Evolutionary conservation across 768 basidiomycete species (phyloP).

Genomic region (Phylloporus scabripes): DNA sequence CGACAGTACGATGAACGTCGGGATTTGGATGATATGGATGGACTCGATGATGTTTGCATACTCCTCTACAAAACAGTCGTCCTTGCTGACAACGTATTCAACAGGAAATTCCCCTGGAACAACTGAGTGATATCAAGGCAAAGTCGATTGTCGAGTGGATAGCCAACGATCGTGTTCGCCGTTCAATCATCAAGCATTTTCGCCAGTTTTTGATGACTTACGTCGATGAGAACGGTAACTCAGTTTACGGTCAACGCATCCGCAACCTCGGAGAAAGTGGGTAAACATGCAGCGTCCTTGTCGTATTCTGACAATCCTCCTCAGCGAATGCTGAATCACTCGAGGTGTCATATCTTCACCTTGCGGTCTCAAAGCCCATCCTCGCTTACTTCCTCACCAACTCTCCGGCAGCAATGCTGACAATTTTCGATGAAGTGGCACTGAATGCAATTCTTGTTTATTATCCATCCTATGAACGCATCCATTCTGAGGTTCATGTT

Average conservation of each 20-base stretch:
- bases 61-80: neutral
- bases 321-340: slow-evolving; percentile 94
- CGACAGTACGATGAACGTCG: slow-evolving; percentile 91
- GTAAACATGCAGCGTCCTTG: slow-evolving; percentile 19
- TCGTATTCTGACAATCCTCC: slow-evolving; percentile 7
- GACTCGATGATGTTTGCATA: slow-evolving; percentile 70
- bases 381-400: slow-evolving; percentile 97
- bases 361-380: slow-evolving; percentile 88
- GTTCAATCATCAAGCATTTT: slow-evolving; percentile 90
- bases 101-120: slow-evolving; percentile 91
- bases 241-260: slow-evolving; percentile 93
- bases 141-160: slow-evolving; percentile 99
- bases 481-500: slow-evolving; percentile 97
- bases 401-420: slow-evolving; percentile 87
- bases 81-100: slow-evolving; percentile 12
- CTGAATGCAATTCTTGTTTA: slow-evolving; percentile 91
- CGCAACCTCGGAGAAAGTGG: slow-evolving; percentile 91
- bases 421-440: slow-evolving; percentile 93
- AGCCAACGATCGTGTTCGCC: slow-evolving; percentile 82
- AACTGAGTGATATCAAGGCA: slow-evolving; percentile 96
- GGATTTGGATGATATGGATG: slow-evolving; percentile 88
- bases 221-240: slow-evolving; percentile 84
- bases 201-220: slow-evolving; percentile 94
- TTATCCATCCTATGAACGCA: slow-evolving; percentile 93
- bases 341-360: slow-evolving; percentile 95